Base-by-base conservation (phyloP, 345 rosid genomes). In the Syzygium oleosum region DNA sequence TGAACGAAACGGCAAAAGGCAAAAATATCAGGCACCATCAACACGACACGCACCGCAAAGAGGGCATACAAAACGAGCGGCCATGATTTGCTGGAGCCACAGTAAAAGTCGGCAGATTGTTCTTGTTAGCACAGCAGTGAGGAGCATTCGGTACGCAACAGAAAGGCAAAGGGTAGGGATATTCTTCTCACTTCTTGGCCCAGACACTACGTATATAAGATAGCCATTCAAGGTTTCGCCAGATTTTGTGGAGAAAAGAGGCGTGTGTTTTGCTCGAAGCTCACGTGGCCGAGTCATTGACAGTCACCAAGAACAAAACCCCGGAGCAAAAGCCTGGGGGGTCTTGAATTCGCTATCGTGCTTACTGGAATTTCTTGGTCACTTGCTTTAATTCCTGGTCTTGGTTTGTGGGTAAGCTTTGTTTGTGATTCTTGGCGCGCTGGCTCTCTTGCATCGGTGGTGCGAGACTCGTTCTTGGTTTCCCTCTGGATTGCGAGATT, bases 111-210 rank as follows among this genome's bases (percentile, higher is more conserved):
- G 85, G 91, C 46, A 63, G 87, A 87, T 89, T 85, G 52, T 59
- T 84, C 17, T 73, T 38, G 83, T 73, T 5, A 73, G 83, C 27
- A 83, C 61, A 31, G 38, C 51, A 4, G 15, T 65, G 21, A 85
- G 89, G 88, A 51, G 89, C 55, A 68, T 41, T 89, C n/a, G 61
- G 84, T 87, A 51, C 85, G 29, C 87, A 58, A 17, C n/a, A 68
- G 63, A 14, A 1, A 84, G 61, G 49, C 80, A 41, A 34, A 73
- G 17, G 80, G 80, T 68, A 43, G 23, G 0, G 3, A 4, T 68
- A 68, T 68, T 38, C 8, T 73, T 2, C 83, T 41, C 3, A 0
- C 49, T 19, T 10, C 27, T 19, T 73, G 83, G 83, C 49, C 27
- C 10, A 73, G 43, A 1, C 83, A 38, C 49, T 21, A 10, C 49